Conservation (phyloP, 148 eudicot species). For the Silene conica region DNA sequence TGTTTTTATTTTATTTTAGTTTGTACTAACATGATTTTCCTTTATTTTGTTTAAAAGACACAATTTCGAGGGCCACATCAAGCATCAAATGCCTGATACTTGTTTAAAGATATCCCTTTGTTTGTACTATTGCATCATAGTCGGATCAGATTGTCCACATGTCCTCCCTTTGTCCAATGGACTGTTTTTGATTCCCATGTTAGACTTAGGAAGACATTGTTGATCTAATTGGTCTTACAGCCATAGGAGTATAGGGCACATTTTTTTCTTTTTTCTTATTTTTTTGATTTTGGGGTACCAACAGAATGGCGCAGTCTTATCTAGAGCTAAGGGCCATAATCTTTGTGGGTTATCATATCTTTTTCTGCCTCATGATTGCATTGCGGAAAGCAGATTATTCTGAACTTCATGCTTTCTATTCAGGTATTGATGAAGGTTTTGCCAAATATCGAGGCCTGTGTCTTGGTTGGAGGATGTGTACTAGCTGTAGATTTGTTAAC, state of each 20-base stretch:
- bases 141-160: neutral
- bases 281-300: too few relatives aligned
- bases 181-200: too few relatives aligned
- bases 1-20: neutral
- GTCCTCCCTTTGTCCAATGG: neutral
- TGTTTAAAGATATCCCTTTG: neutral
- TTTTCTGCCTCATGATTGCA: neutral
- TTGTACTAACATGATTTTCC: neutral
- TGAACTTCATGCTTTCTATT: conserved; percentile 17
- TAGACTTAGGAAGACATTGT: too few relatives aligned
- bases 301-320: too few relatives aligned
- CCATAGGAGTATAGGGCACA: too few relatives aligned
- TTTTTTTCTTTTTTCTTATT: too few relatives aligned
- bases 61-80: neutral
- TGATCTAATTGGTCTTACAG: too few relatives aligned
- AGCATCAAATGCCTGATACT: neutral
- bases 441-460: conserved; percentile 90
- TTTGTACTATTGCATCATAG: neutral
- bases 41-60: neutral
- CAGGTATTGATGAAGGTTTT: conserved; percentile 92
- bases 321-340: too few relatives aligned
- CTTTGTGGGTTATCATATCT: neutral
- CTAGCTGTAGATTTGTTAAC: conserved; percentile 92
- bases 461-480: conserved; percentile 97
- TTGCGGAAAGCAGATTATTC: neutral